Percentiles rank a stretch among this genome's conserved stretches.
These are phyloP conservation scores for Perkinsela sp. DNA, from an alignment of 208 protist genomes.

Conservation along the genomic window DNA sequence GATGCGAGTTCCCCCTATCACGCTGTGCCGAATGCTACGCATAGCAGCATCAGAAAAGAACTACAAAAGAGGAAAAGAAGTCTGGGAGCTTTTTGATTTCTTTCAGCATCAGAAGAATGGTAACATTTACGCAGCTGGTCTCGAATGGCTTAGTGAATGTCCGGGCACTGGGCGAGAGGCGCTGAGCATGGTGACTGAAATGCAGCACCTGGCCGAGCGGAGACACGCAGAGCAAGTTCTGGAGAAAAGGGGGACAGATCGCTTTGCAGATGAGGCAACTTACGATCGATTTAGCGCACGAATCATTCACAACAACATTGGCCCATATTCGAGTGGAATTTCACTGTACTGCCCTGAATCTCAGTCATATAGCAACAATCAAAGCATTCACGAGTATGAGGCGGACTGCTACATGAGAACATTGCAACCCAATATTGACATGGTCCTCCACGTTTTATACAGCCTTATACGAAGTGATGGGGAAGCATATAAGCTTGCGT, in stretches of 20 bases:
- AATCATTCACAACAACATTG: not conserved
- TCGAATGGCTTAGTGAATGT: slow-evolving; percentile 16
- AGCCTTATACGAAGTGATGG: not conserved
- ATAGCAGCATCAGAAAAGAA: slow-evolving; percentile 20
- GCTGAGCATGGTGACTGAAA: not conserved
- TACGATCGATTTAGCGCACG: not conserved
- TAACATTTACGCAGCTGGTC: slow-evolving; percentile 24
- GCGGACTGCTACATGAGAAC: not conserved
- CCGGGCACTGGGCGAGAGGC: slow-evolving; percentile 9
- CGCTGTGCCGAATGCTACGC: slow-evolving; percentile 34
- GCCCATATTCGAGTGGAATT: not conserved
- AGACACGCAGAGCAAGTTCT: not conserved
- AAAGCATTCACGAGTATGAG: not conserved
- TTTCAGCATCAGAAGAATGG: slow-evolving; percentile 23
- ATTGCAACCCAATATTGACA: not conserved
- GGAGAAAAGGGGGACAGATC: not conserved
- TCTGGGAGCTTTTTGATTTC: slow-evolving; percentile 58
- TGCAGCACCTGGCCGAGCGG: not conserved
- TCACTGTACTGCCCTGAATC: not conserved
- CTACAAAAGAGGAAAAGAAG: slow-evolving; percentile 9
- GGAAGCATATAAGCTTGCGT: not conserved
- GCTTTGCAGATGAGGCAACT: not conserved
- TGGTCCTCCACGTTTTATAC: not conserved
- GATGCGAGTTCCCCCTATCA: slow-evolving; percentile 22
- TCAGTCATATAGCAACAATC: not conserved